Evolutionary conservation across 306 rosid genomes (phyloP).

Genomic region (Vigna nakashimae): DNA sequence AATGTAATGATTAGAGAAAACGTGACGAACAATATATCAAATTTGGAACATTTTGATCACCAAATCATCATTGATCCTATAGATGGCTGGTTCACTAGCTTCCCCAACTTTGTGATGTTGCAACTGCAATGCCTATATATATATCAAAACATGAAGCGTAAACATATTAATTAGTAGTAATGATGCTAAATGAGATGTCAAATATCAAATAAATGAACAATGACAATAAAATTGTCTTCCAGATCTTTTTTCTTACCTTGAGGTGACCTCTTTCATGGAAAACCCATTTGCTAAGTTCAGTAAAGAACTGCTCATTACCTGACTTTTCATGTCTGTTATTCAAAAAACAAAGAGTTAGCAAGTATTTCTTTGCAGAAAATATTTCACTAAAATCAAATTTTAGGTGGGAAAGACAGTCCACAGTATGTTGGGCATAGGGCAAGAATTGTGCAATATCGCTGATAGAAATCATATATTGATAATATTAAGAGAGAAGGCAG

Average conservation of each 20-base stretch:
- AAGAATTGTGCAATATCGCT: constrained; percentile 8
- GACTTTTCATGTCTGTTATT: constrained; percentile 78
- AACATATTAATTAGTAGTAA: constrained; percentile 26
- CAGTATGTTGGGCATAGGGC: neutral
- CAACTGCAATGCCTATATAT: constrained; percentile 71
- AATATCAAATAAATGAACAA: constrained; percentile 37
- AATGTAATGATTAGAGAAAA: constrained; percentile 8
- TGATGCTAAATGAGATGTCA: constrained; percentile 29
- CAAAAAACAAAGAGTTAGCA: constrained; percentile 15
- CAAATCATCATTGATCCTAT: constrained; percentile 92
- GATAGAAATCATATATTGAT: neutral
- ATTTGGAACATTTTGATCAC: constrained; percentile 57
- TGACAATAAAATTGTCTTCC: constrained; percentile 5
- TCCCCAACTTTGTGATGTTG: constrained; percentile 89
- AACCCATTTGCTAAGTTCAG: constrained; percentile 94
- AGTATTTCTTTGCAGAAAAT: neutral
- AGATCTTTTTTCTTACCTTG: constrained; percentile 63
- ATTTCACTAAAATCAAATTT: neutral
- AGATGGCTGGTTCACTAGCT: constrained; percentile 77
- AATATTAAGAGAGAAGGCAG: neutral
- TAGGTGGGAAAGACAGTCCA: neutral
- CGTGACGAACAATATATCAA: neutral
- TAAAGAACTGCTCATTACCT: constrained; percentile 87
- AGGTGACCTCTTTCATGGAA: constrained; percentile 98
- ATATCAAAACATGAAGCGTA: constrained; percentile 40